A percentile compares a stretch with the other conserved stretches of the same genome.
These are phyloP conservation scores for Cyclotella baltica DNA, from an alignment of 108 stramenopile species.

Conservation along the genomic window DNA sequence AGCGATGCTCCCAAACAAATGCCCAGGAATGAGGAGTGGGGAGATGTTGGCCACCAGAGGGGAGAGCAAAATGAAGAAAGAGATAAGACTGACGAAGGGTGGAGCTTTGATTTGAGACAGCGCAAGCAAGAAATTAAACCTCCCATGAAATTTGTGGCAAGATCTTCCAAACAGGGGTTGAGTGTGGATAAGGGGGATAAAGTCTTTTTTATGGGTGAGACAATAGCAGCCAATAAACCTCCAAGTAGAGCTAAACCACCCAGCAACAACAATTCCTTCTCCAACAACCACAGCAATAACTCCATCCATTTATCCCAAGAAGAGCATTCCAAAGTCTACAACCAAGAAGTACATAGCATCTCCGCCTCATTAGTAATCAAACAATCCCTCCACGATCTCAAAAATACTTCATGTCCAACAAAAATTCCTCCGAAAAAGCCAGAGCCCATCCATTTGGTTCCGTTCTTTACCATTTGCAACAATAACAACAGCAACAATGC, in stretches of 20 bases:
- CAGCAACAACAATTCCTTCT: neutral
- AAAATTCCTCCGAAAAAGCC: conserved; percentile 39
- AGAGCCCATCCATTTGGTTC: conserved; percentile 12
- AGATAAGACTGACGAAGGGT: neutral
- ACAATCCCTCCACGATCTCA: conserved; percentile 32
- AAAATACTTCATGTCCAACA: conserved; percentile 51
- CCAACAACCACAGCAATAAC: neutral
- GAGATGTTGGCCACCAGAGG: neutral
- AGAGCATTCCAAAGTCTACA: neutral
- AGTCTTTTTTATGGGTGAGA: neutral
- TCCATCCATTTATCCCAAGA: neutral
- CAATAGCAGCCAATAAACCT: too few relatives aligned
- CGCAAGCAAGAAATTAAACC: neutral
- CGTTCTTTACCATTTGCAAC: conserved; percentile 40
- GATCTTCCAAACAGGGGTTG: neutral
- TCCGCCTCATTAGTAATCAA: neutral
- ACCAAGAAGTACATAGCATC: neutral
- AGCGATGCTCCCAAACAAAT: neutral
- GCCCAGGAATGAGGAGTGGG: neutral
- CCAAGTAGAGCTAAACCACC: too few relatives aligned
- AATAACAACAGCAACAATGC: neutral
- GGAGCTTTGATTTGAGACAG: too few relatives aligned
- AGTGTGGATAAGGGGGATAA: neutral
- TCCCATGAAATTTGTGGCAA: neutral
- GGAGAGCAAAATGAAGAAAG: neutral